These are phyloP conservation scores for Neurospora sp. DNA, from an alignment of 495 filamentous ascomycete genomes.

Conservation along the genomic window DNA sequence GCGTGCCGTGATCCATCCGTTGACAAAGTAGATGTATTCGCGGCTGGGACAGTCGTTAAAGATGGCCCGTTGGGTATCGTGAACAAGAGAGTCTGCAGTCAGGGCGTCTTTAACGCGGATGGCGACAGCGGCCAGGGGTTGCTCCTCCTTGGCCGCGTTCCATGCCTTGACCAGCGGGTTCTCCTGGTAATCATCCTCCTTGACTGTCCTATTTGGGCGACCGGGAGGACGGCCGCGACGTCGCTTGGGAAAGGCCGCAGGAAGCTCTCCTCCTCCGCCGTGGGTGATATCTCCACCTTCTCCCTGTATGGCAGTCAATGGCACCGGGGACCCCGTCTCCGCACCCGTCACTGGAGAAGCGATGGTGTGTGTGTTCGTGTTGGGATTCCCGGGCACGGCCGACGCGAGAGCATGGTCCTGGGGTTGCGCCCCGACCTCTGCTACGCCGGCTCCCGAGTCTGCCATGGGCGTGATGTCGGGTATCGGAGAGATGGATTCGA, in stretches of 20 bases:
- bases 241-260: conserved; percentile 19
- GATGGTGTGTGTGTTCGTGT: not conserved
- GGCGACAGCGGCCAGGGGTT: conserved; percentile 11
- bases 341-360: not conserved
- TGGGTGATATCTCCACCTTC: not conserved
- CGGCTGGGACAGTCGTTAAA: conserved; percentile 17
- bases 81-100: conserved; percentile 15
- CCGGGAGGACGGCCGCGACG: conserved; percentile 24
- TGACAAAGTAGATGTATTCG: conserved; percentile 22
- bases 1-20: conserved; percentile 26
- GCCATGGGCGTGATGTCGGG: not conserved
- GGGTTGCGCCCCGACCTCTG: not conserved
- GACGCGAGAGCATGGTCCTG: not conserved
- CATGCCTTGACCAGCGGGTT: conserved; percentile 19
- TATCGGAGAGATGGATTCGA: not conserved
- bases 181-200: conserved; percentile 19
- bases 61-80: conserved; percentile 22
- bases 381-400: not conserved
- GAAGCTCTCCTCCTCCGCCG: conserved; percentile 6
- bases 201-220: conserved; percentile 21
- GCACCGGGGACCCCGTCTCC: not conserved
- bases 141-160: conserved; percentile 20
- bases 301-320: not conserved
- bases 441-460: not conserved
- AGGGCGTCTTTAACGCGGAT: conserved; percentile 19